Evolutionary conservation across 2,329 filamentous ascomycete species (phyloP), one percentile per base, ranked within the genome.

Genomic region (Atkinsonella texensis): DNA sequence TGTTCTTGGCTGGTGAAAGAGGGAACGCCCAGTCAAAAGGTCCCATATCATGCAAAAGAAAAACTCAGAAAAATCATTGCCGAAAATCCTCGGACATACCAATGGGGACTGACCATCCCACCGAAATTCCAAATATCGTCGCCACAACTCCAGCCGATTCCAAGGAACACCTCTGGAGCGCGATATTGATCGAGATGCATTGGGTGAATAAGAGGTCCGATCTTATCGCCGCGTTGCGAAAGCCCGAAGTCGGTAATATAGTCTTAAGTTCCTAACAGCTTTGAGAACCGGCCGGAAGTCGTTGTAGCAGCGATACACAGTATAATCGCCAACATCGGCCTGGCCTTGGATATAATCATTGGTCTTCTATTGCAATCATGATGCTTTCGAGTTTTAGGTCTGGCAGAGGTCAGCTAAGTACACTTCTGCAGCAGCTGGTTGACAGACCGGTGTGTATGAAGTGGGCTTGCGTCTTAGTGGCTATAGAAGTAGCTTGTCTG

Each of bases 401-500:
- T 61, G 28, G 20, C 13, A 13, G 31, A 5, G 46, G 20, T 40
- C 20, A 46, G 32, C 33, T 15, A 1, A 11, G 17, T 39, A 23
- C 1, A 31, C 45, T 28, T 42, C 1, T 20, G 17, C 6, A 44
- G 15, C 12, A 13, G 35, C 28, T 20, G 35, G 12, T 28, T 42
- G 11, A 53, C 56, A 35, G 62, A 70, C 69, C 69, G 48, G 68
- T 74, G 57, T 75, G 72, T 20, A 72, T 63, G 52, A 75, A 57
- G 38, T 68, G 66, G 59, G 65, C 68, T 55, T 72, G 66, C 4
- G 62, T 70, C n/a, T n/a, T n/a, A n/a, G n/a, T n/a, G n/a, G n/a
- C n/a, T n/a, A n/a, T n/a, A n/a, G n/a, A n/a, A n/a, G n/a, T n/a
- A n/a, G n/a, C n/a, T n/a, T n/a, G n/a, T n/a, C n/a, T n/a, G n/a